A percentile compares a stretch with the other conserved stretches of the same genome.
These are phyloP conservation scores for Secale cereale DNA, from an alignment of 176 grass and related monocot genomes.

Conservation along the genomic window DNA sequence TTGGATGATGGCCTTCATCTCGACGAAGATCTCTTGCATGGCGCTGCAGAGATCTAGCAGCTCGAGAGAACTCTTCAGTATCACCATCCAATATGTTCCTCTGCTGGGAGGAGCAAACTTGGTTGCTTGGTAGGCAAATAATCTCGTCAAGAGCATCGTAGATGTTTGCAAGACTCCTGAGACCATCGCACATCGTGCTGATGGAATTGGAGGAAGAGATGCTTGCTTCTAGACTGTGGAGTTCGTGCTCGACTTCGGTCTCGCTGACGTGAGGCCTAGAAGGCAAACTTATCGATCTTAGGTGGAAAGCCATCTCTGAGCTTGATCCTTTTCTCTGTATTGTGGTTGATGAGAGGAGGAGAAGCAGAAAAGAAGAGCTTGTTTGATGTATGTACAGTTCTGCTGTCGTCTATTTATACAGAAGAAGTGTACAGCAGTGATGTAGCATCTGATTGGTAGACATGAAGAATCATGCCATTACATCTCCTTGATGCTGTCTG, in stretches of 20 bases:
- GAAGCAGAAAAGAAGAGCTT: background rate
- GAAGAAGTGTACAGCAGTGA: background rate
- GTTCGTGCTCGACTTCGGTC: background rate
- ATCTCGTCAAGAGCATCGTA: background rate
- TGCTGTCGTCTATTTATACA: background rate
- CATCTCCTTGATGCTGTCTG: background rate
- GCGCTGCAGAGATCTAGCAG: background rate
- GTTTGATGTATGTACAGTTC: background rate
- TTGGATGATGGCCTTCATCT: background rate
- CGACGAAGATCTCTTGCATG: background rate
- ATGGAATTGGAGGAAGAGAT: background rate
- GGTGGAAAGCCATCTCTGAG: background rate
- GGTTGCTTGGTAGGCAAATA: background rate
- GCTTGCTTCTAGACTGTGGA: background rate
- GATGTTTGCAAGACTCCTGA: background rate
- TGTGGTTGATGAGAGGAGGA: background rate
- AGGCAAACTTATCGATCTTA: background rate
- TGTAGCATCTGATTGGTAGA: background rate
- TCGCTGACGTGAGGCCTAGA: background rate
- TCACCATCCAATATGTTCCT: background rate
- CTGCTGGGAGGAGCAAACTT: background rate
- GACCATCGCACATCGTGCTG: background rate
- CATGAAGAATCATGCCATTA: background rate
- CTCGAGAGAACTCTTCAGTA: background rate
- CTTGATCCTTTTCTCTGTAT: background rate